A percentile compares a stretch with the other conserved stretches of the same genome.
phyloP scores from a whole-genome alignment of 352 stramenopile species.

The Globisporangium sylvaticum region DNA sequence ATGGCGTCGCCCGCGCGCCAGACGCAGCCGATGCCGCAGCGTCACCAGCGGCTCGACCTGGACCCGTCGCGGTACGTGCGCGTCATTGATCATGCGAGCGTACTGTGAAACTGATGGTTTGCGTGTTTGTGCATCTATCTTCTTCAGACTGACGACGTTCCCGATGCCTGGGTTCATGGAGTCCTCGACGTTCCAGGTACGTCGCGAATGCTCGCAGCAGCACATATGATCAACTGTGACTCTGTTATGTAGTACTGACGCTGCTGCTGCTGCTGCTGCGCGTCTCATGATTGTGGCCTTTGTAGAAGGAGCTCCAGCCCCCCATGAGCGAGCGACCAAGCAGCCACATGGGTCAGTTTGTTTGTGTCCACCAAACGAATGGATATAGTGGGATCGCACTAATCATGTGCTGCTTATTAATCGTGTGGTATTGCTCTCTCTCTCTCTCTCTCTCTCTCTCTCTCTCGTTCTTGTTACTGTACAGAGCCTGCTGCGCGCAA shows the following conservation, averaged over 20 bases:
- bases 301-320: constrained; percentile 15
- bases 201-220: neutral
- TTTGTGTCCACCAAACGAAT: neutral
- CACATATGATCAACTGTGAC: neutral
- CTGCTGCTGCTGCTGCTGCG: neutral
- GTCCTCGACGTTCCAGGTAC: constrained; percentile 41
- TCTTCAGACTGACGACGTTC: constrained; percentile 58
- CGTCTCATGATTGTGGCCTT: neutral
- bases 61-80: constrained; percentile 43
- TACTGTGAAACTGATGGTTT: neutral
- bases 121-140: neutral
- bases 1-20: constrained; percentile 27
- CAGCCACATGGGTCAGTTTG: constrained; percentile 11
- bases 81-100: neutral
- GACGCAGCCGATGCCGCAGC: constrained; percentile 32
- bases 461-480: neutral
- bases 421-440: neutral
- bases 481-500: constrained; percentile 24
- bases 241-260: neutral
- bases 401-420: neutral
- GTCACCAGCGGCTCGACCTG: constrained; percentile 29
- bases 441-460: too few relatives aligned
- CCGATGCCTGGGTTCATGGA: constrained; percentile 54
- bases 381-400: neutral
- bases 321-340: constrained; percentile 18